A percentile compares a stretch with the other conserved stretches of the same genome.
These are phyloP conservation scores for Neonectria faginata DNA, from an alignment of 2,329 filamentous ascomycete species.

Conservation along the genomic window DNA sequence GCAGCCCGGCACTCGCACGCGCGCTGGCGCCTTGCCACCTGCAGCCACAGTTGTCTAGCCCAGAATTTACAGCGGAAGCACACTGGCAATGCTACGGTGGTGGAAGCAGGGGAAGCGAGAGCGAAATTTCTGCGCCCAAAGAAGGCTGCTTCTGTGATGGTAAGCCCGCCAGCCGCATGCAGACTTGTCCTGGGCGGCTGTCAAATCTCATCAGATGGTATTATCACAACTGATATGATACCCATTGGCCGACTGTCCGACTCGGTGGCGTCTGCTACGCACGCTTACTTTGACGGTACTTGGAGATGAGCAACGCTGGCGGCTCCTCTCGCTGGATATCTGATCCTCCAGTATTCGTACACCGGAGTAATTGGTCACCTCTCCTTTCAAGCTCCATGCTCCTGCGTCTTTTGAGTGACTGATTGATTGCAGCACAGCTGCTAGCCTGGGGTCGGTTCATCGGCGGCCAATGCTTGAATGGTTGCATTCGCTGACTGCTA, in stretches of 20 bases:
- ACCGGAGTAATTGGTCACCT: not conserved
- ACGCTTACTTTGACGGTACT: not conserved
- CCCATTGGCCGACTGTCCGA: conserved; percentile 5
- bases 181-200: not conserved
- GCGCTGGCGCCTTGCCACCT: conserved; percentile 13
- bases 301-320: not conserved
- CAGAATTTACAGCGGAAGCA: conserved; percentile 2
- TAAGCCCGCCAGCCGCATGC: not conserved
- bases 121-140: not conserved
- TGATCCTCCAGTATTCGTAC: not conserved
- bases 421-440: conserved; percentile 7
- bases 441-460: conserved; percentile 3
- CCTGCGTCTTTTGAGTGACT: not conserved
- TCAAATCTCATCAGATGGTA: not conserved
- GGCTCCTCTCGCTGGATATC: not conserved
- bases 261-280: conserved; percentile 12
- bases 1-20: not conserved
- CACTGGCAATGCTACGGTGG: not conserved
- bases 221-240: not conserved
- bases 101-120: not conserved
- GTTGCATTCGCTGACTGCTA: conserved; percentile 25
- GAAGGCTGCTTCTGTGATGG: not conserved
- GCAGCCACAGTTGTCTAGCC: conserved; percentile 13
- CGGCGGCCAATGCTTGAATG: conserved; percentile 13
- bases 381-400: not conserved